Conservation (phyloP, 2,329 filamentous ascomycete species). For the Sporothrix mexicana region DNA sequence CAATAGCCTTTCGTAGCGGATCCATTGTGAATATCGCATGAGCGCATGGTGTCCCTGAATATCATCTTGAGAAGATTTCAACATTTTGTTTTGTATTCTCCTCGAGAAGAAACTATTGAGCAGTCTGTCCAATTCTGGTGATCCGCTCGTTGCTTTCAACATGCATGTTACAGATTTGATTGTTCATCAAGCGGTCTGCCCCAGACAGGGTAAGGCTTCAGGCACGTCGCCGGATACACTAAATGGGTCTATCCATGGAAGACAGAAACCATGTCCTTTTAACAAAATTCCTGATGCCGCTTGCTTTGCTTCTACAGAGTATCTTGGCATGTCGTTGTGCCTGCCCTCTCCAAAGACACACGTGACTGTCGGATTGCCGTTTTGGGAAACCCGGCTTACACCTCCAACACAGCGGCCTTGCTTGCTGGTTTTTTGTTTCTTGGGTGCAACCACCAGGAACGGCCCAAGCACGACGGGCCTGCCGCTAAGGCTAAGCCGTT, state of each 20-base stretch:
- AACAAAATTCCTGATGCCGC: not conserved
- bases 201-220: not conserved
- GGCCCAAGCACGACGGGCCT: not conserved
- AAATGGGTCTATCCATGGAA: not conserved
- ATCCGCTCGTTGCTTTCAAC: no score
- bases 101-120: no score
- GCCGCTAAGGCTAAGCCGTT: not conserved
- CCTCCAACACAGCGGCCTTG: not conserved
- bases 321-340: not conserved
- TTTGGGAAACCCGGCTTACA: constrained; percentile 15
- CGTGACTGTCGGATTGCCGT: constrained; percentile 7
- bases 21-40: not conserved
- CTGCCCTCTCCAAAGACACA: not conserved
- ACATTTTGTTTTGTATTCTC: no score
- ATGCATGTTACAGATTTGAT: not conserved
- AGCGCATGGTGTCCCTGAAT: not conserved
- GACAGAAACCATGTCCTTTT: not conserved
- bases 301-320: no score
- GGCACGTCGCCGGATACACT: not conserved
- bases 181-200: not conserved
- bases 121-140: no score
- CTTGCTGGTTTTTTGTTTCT: not conserved
- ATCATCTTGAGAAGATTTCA: no score
- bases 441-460: constrained; percentile 1
- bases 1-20: not conserved